Evolutionary conservation across 2,329 filamentous ascomycete species (phyloP).

Genomic region (Aspergillus caelatus): DNA sequence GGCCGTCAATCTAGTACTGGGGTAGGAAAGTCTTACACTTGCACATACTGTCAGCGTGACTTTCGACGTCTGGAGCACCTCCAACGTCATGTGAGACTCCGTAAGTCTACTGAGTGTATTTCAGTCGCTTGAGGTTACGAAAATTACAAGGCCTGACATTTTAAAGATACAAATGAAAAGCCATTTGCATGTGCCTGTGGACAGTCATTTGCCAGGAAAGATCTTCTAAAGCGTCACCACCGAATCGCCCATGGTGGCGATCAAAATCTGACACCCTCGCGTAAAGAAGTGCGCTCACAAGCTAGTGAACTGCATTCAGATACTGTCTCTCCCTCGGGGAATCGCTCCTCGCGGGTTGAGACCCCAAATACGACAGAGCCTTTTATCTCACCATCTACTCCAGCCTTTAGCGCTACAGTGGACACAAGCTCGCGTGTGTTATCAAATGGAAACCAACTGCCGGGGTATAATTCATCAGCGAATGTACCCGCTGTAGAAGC

Average conservation of each 20-base stretch:
- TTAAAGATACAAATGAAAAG: slow-evolving; percentile 21
- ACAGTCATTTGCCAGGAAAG: slow-evolving; percentile 15
- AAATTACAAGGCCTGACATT: neutral
- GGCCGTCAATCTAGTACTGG: neutral
- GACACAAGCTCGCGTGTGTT: neutral
- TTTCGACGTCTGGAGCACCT: slow-evolving; percentile 18
- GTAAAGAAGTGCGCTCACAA: neutral
- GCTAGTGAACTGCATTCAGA: neutral
- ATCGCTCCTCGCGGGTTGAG: neutral
- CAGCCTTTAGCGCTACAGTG: neutral
- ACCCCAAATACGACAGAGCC: neutral
- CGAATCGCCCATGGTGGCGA: slow-evolving; percentile 5
- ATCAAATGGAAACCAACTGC: neutral
- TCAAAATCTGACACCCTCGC: neutral
- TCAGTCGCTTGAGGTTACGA: neutral
- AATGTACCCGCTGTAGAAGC: neutral
- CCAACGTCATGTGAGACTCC: slow-evolving; percentile 18
- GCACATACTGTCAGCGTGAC: slow-evolving; percentile 14
- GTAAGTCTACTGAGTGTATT: slow-evolving; percentile 6
- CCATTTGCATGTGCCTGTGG: slow-evolving; percentile 17
- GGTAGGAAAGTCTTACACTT: neutral
- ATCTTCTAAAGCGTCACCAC: slow-evolving; percentile 21
- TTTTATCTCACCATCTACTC: neutral
- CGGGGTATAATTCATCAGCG: neutral
- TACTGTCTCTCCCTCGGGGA: neutral